Base-by-base conservation (phyloP, 192 early-diverging fungal species). In the Mortierella alpina region DNA sequence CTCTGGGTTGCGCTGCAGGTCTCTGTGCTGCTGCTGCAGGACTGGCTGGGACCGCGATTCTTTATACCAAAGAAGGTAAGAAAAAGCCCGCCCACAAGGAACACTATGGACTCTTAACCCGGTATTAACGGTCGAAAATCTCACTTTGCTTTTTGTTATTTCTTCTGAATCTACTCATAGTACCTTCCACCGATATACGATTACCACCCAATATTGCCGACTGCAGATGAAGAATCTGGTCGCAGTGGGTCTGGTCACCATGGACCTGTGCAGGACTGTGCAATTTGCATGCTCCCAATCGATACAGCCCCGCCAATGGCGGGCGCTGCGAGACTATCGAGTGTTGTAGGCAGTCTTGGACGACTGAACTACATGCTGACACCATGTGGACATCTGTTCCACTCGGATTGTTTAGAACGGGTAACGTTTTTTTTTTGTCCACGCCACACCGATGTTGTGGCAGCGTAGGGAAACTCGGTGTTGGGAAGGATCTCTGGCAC, bases 381-480 rank as follows among this genome's bases (percentile, higher is more conserved):
- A 22, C 94, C 94, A 0, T 95, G 93, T 78, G 85, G 87, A 22
- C 94, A 95, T 59, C 63, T 94, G 45, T 95, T 92, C 79, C 94
- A 95, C 75, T 87, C 91, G 0, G 90, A 91, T 12, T 95, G 94
- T 70, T 84, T 95, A 45, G 86, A 90, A 62, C 77, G 74, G 77
- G 87, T 87, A 86, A 68, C 31, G 52, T 46, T 42, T 63, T 71
- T 14, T 60, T 10, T 44, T 1, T 31, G 7, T 50, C 42, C 59
- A 22, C 9, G 22, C 10, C 39, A 20, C 15, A 2, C 13, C 44
- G 45, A 2, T 46, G 11, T 22, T 13, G 49, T 46, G 45, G 44
- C 5, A 15, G 23, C 15, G 41, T 6, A 41, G 11, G 6, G 31
- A 31, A 31, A 31, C 31, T 1, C 31, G 31, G 31, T 2, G 31